Evolutionary conservation across 768 basidiomycete species (phyloP).

Genomic region (Udeniomyces megalosporus): DNA sequence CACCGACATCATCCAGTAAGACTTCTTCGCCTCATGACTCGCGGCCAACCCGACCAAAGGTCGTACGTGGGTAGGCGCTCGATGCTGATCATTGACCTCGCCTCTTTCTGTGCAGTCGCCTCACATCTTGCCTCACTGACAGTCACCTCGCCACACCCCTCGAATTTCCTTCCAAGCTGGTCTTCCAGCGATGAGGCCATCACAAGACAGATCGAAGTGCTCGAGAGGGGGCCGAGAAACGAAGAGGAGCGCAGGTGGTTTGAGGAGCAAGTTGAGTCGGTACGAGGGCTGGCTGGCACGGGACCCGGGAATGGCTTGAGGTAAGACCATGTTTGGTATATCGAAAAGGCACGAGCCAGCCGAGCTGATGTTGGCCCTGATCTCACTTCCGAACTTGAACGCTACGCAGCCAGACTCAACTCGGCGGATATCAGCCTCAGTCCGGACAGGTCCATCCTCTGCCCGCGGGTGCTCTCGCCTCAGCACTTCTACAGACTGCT

Average conservation of each 20-base stretch:
- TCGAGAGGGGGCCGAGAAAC: neutral
- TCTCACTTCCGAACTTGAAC: too few relatives aligned
- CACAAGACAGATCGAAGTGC: neutral
- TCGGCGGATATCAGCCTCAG: too few relatives aligned
- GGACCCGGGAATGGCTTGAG: too few relatives aligned
- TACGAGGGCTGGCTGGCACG: neutral
- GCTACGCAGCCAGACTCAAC: too few relatives aligned
- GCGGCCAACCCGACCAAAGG: too few relatives aligned
- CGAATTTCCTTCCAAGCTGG: neutral
- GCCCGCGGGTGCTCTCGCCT: neutral
- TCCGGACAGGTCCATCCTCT: neutral
- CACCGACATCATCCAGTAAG: conserved; percentile 5
- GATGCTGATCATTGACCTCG: neutral
- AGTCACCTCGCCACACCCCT: neutral
- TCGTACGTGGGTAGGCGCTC: too few relatives aligned
- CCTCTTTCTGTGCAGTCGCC: neutral
- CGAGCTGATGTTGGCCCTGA: too few relatives aligned
- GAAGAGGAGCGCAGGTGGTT: conserved; percentile 8
- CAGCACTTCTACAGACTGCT: neutral
- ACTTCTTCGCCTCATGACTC: neutral
- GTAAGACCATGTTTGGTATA: too few relatives aligned
- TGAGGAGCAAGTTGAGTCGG: neutral
- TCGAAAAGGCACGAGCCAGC: too few relatives aligned
- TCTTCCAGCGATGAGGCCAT: neutral
- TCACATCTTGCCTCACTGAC: conserved; percentile 5